Conservation (phyloP, 1,284 basidiomycete genomes). For the Rugiboletus extremiorientalis region DNA sequence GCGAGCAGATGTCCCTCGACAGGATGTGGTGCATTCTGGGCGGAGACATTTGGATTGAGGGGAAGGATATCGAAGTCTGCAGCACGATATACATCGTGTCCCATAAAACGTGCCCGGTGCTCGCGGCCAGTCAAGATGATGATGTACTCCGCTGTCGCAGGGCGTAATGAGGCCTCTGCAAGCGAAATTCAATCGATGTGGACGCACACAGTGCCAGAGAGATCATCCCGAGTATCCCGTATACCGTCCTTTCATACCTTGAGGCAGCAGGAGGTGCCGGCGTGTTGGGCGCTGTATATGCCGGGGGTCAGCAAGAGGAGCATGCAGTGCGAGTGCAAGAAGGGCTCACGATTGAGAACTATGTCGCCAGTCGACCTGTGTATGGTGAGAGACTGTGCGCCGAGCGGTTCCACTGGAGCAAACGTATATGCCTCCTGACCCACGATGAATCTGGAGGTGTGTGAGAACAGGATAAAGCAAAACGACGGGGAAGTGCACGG, state of each 20-base stretch:
- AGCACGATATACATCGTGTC: constrained; percentile 86
- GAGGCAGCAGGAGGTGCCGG: constrained; percentile 52
- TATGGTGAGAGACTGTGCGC: constrained; percentile 66
- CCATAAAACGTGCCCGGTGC: constrained; percentile 77
- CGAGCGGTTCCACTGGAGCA: constrained; percentile 60
- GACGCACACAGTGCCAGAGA: constrained; percentile 81
- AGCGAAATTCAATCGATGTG: not conserved
- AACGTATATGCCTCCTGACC: constrained; percentile 76
- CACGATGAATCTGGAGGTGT: constrained; percentile 55
- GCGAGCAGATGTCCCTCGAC: constrained; percentile 88
- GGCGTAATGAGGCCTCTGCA: constrained; percentile 1
- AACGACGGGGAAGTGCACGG: constrained; percentile 17
- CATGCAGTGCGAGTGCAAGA: not conserved
- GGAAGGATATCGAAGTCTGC: constrained; percentile 93
- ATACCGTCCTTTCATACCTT: constrained; percentile 62
- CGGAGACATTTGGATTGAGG: constrained; percentile 67
- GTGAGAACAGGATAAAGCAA: not conserved
- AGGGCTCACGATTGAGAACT: constrained; percentile 59
- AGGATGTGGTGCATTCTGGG: constrained; percentile 70
- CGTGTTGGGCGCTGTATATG: constrained; percentile 51
- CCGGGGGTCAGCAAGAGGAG: not conserved
- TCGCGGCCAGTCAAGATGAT: constrained; percentile 87
- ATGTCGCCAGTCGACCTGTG: constrained; percentile 73
- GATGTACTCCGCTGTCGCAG: constrained; percentile 81
- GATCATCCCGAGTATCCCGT: constrained; percentile 87